Conservation (phyloP, 192 early-diverging fungal genomes). For the Irineochytrium annulatum region DNA sequence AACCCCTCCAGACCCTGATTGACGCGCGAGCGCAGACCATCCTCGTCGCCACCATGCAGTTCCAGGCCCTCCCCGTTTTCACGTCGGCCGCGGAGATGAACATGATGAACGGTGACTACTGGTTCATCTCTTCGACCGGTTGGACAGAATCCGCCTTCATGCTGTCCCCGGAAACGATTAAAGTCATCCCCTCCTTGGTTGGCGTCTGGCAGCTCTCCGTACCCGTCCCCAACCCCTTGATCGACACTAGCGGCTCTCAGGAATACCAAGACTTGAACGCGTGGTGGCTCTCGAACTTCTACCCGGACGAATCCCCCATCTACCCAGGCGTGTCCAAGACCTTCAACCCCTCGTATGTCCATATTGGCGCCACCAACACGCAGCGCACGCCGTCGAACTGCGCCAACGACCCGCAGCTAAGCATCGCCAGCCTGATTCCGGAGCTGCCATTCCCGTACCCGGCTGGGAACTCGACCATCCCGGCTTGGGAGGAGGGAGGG, state of each 20-base stretch:
- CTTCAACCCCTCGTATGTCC: background rate
- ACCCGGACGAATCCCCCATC: background rate
- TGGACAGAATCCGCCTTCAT: too few relatives aligned
- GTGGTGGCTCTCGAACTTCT: background rate
- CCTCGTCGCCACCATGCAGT: background rate
- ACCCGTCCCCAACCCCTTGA: too few relatives aligned
- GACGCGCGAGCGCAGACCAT: background rate
- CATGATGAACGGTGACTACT: background rate
- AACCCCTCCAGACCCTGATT: background rate
- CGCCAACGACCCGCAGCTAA: background rate
- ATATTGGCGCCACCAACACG: background rate
- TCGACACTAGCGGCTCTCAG: too few relatives aligned
- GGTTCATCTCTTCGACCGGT: background rate
- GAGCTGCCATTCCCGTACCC: background rate
- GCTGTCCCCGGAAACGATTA: too few relatives aligned
- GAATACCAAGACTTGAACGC: too few relatives aligned
- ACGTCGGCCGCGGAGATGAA: background rate
- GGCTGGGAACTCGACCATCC: background rate
- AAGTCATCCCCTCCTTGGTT: too few relatives aligned
- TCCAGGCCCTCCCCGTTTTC: background rate
- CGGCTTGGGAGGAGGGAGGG: background rate
- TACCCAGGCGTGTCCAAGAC: background rate
- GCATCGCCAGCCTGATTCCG: background rate
- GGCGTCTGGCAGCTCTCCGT: too few relatives aligned
- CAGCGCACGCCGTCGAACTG: background rate